Percentiles rank a stretch among this genome's conserved stretches.
Conservation (phyloP, 805 yeast genomes). For the Starmerella sirachaensis region DNA sequence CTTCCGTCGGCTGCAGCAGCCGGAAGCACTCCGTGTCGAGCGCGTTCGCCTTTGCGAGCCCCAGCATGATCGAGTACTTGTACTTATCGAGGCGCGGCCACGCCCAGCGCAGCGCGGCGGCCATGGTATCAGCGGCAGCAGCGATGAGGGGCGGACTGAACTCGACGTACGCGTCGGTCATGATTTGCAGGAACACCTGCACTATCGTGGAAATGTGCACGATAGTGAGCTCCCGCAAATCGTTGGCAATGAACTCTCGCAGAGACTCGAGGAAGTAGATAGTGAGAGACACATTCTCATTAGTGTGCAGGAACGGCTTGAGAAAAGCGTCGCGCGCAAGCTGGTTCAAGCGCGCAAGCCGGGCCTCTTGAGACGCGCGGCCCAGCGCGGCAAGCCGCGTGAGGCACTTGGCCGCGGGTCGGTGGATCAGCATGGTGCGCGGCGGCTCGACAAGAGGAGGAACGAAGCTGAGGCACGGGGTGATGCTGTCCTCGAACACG, state of each 20-base stretch:
- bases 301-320: conserved; percentile 21
- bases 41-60: conserved; percentile 19
- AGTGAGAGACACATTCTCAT: conserved; percentile 20
- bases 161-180: conserved; percentile 27
- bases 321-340: conserved; percentile 25
- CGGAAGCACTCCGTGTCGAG: conserved; percentile 11
- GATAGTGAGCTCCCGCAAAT: conserved; percentile 17
- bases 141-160: conserved; percentile 17
- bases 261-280: conserved; percentile 14
- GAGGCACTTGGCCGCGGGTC: conserved; percentile 35
- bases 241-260: conserved; percentile 7
- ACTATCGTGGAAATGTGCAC: conserved; percentile 23
- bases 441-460: conserved; percentile 25
- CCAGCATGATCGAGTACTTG: conserved; percentile 24
- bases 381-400: conserved; percentile 35
- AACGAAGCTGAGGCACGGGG: conserved; percentile 24
- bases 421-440: conserved; percentile 16
- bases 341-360: conserved; percentile 12
- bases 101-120: conserved; percentile 13
- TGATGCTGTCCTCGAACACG: conserved; percentile 25
- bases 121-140: conserved; percentile 14
- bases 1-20: conserved; percentile 8
- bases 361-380: neutral
- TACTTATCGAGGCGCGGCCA: conserved; percentile 25
- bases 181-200: conserved; percentile 18